Conservation (phyloP, 805 yeast genomes). For the Saturnispora besseyi region DNA sequence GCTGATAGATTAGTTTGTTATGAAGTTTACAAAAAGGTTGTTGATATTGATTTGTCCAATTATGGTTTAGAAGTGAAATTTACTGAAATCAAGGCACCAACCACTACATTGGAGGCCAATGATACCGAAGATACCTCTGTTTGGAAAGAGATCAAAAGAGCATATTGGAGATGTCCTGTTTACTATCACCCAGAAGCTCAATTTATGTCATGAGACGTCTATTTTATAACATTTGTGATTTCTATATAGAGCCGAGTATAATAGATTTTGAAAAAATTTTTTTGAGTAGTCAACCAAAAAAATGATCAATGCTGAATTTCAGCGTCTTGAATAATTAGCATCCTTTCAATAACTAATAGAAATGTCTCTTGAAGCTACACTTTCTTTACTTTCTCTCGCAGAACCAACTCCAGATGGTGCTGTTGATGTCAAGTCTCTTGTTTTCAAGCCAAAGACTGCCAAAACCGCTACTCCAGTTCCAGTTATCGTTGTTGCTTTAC, state of each 20-base stretch:
- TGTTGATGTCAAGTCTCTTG: constrained; percentile 58
- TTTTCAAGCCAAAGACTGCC: constrained; percentile 87
- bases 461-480: constrained; percentile 75
- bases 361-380: constrained; percentile 63
- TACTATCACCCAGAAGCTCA: constrained; percentile 59
- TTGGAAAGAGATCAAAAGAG: constrained; percentile 53
- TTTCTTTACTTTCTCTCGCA: constrained; percentile 57
- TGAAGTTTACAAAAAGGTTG: constrained; percentile 79
- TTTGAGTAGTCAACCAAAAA: not conserved
- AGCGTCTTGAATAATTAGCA: not conserved
- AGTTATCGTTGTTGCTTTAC: constrained; percentile 67
- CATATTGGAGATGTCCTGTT: constrained; percentile 61
- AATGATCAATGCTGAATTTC: not conserved
- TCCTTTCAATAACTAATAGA: not conserved
- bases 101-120: constrained; percentile 27
- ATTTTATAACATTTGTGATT: not conserved
- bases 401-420: constrained; percentile 45
- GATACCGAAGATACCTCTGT: constrained; percentile 33
- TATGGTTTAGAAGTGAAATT: constrained; percentile 69
- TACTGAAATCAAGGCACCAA: constrained; percentile 40
- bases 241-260: not conserved
- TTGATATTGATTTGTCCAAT: constrained; percentile 66
- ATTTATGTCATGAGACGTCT: constrained; percentile 23
- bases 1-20: constrained; percentile 68
- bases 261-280: not conserved